A percentile compares a stretch with the other conserved stretches of the same genome.
Conservation (phyloP, 1,284 basidiomycete genomes). For the Microbotryum lychnidis-dioicae region DNA sequence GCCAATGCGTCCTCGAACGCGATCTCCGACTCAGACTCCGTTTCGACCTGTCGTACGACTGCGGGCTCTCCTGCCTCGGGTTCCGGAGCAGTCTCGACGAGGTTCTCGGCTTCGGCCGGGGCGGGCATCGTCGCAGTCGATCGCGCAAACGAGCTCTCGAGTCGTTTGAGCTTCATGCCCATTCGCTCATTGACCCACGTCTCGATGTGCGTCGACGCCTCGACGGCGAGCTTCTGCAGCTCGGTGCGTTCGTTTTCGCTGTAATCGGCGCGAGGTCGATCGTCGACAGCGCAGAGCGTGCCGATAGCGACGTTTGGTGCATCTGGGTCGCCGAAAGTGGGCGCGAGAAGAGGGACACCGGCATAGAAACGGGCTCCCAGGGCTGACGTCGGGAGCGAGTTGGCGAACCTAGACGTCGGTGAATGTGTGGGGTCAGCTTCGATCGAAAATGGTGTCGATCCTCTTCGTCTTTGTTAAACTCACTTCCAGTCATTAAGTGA, state of each 20-base stretch:
- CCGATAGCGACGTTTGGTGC: conserved; percentile 31
- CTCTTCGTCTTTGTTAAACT: background rate
- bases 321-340: conserved; percentile 16
- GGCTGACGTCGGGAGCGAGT: background rate
- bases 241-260: conserved; percentile 31
- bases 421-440: background rate
- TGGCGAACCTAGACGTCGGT: conserved; percentile 1
- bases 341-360: conserved; percentile 29
- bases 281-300: conserved; percentile 35
- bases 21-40: no score
- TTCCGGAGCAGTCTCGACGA: background rate
- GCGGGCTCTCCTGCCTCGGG: background rate
- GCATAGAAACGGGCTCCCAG: conserved; percentile 24
- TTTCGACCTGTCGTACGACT: background rate
- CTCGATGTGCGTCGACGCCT: conserved; percentile 21
- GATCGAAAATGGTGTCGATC: background rate
- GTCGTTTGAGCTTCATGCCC: conserved; percentile 11
- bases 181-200: conserved; percentile 20
- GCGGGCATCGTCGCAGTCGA: background rate
- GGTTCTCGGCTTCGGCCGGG: background rate
- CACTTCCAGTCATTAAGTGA: conserved; percentile 31
- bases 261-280: conserved; percentile 32
- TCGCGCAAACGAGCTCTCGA: conserved; percentile 9
- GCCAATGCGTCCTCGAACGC: no score
- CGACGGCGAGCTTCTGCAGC: conserved; percentile 17